phyloP scores from a whole-genome alignment of 148 eudicot genomes.

The Fagopyrum tataricum region DNA sequence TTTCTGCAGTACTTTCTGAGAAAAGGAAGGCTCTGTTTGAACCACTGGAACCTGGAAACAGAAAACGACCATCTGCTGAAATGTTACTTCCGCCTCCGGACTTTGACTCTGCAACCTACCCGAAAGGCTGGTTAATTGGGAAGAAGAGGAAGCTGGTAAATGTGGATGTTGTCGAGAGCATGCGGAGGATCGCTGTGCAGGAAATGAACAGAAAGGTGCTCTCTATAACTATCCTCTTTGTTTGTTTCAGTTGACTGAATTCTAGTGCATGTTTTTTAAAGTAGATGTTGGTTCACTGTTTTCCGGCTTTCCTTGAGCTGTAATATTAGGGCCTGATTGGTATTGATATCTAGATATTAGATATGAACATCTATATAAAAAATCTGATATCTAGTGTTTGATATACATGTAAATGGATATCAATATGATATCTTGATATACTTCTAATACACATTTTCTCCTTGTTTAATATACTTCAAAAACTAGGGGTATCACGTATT shows the following conservation, averaged over 20 bases:
- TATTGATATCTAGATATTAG: too few relatives aligned
- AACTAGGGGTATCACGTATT: too few relatives aligned
- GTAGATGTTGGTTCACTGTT: too few relatives aligned
- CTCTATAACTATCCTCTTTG: constrained; percentile 3
- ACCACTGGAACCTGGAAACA: constrained; percentile 53
- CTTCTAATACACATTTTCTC: too few relatives aligned
- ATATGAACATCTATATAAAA: too few relatives aligned
- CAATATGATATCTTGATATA: too few relatives aligned
- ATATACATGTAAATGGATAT: too few relatives aligned
- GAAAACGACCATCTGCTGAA: constrained; percentile 69
- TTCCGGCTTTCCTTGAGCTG: too few relatives aligned
- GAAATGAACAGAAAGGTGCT: constrained; percentile 97
- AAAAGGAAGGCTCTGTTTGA: constrained; percentile 81
- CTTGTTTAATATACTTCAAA: too few relatives aligned
- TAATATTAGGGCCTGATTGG: too few relatives aligned
- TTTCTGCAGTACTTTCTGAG: constrained; percentile 55
- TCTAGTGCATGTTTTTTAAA: background rate
- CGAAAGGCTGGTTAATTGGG: constrained; percentile 86
- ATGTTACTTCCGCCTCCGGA: constrained; percentile 94
- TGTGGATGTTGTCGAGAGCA: constrained; percentile 93
- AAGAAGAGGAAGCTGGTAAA: constrained; percentile 94
- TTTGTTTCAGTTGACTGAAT: background rate
- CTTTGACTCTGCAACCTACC: constrained; percentile 75
- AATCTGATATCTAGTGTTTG: too few relatives aligned
- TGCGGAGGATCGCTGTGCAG: constrained; percentile 88